phyloP scores from a whole-genome alignment of 2,329 filamentous ascomycete genomes.

The Moelleriella libera region DNA sequence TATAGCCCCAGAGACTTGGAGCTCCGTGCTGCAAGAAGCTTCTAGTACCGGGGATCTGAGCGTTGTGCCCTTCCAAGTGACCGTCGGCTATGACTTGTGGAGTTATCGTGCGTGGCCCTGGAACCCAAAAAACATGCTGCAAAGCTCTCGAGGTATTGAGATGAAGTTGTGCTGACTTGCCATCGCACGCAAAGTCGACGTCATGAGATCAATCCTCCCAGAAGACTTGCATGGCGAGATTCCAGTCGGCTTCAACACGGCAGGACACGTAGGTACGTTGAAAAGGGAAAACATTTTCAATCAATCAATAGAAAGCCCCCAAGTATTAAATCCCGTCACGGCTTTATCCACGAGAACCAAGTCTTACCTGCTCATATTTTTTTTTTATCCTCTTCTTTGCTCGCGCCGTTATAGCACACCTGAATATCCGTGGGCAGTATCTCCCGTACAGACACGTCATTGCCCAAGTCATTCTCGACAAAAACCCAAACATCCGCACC shows the following conservation, averaged over 20 bases:
- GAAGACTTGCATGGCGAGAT: conserved; percentile 68
- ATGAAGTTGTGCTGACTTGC: background rate
- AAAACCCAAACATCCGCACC: conserved; percentile 67
- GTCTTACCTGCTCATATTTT: background rate
- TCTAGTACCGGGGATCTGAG: conserved; percentile 54
- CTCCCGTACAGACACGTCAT: conserved; percentile 78
- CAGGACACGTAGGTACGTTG: conserved; percentile 66
- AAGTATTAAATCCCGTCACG: no score
- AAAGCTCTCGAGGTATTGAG: background rate
- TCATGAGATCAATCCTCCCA: conserved; percentile 70
- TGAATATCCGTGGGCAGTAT: conserved; percentile 77
- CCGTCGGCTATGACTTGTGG: conserved; percentile 77
- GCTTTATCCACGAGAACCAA: background rate
- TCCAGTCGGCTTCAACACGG: conserved; percentile 73
- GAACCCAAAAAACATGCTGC: background rate
- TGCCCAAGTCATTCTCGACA: conserved; percentile 75
- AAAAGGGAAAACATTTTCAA: background rate
- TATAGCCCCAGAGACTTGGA: conserved; percentile 56
- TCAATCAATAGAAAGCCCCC: background rate
- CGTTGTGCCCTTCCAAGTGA: conserved; percentile 61
- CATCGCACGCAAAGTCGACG: conserved; percentile 45
- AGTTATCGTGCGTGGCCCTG: conserved; percentile 48
- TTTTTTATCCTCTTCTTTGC: background rate
- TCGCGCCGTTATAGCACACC: conserved; percentile 46
- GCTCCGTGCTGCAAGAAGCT: conserved; percentile 51